These are phyloP conservation scores for Orychophragmus violaceus DNA, from an alignment of 345 rosid genomes.

Conservation along the genomic window DNA sequence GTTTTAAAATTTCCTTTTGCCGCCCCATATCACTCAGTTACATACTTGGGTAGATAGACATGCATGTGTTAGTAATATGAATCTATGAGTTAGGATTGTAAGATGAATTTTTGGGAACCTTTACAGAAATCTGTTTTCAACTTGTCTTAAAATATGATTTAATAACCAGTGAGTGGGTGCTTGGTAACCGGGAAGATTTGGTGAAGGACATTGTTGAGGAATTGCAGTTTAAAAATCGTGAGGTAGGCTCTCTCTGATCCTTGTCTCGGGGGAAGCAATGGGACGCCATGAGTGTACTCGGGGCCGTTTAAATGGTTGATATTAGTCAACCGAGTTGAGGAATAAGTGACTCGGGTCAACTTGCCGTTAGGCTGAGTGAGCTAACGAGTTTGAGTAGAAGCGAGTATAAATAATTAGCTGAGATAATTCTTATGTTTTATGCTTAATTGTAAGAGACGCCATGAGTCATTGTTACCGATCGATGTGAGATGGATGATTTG, in stretches of 20 bases:
- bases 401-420: no score
- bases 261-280: no score
- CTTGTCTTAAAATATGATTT: background rate
- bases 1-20: background rate
- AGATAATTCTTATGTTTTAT: no score
- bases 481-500: no score
- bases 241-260: constrained; percentile 46
- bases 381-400: no score
- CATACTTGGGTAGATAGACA: constrained; percentile 3
- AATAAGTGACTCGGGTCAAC: no score
- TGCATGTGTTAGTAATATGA: background rate
- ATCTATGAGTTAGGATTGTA: background rate
- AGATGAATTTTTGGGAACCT: background rate
- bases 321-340: no score
- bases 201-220: constrained; percentile 75
- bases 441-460: no score
- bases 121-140: background rate
- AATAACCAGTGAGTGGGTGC: constrained; percentile 83
- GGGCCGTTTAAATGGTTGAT: no score
- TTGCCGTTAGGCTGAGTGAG: no score
- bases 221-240: constrained; percentile 66
- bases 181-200: constrained; percentile 91
- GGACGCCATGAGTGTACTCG: no score
- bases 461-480: no score
- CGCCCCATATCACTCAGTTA: background rate